A percentile compares a stretch with the other conserved stretches of the same genome.
Evolutionary conservation across 345 rosid genomes (phyloP).

Genomic region (Brassica juncea): DNA sequence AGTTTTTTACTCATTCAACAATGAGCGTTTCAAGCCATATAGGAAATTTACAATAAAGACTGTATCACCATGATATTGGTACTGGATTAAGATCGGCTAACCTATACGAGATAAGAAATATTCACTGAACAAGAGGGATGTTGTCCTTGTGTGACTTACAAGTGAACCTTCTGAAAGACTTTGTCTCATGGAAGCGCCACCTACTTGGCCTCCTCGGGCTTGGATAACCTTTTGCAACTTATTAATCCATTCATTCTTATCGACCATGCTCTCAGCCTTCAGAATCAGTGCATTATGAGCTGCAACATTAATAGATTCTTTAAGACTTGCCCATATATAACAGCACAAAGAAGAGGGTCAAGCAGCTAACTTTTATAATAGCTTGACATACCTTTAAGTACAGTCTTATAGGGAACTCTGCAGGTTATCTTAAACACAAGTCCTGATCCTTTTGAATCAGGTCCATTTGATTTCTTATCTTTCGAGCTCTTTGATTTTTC

Average conservation of each 20-base stretch:
- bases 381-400: slow-evolving; percentile 57
- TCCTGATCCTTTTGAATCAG: slow-evolving; percentile 27
- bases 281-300: slow-evolving; percentile 80
- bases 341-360: slow-evolving; percentile 3
- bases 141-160: slow-evolving; percentile 52
- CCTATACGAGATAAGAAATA: background rate
- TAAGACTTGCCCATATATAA: slow-evolving; percentile 7
- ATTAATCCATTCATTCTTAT: slow-evolving; percentile 41
- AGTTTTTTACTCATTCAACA: background rate
- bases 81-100: background rate
- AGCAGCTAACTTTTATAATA: background rate
- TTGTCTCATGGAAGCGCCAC: slow-evolving; percentile 61
- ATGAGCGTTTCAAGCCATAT: background rate
- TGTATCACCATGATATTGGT: slow-evolving; percentile 6
- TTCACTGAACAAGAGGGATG: background rate
- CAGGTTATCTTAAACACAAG: slow-evolving; percentile 85
- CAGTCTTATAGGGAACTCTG: slow-evolving; percentile 90
- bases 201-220: slow-evolving; percentile 64
- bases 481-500: slow-evolving; percentile 70
- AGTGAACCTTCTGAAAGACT: slow-evolving; percentile 96
- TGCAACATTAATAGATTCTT: slow-evolving; percentile 38
- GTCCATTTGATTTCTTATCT: slow-evolving; percentile 73
- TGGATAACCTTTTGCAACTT: slow-evolving; percentile 62
- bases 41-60: background rate
- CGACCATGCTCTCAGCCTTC: slow-evolving; percentile 84